phyloP scores from a whole-genome alignment of 768 basidiomycete species.

The Tulasnella sp. region DNA sequence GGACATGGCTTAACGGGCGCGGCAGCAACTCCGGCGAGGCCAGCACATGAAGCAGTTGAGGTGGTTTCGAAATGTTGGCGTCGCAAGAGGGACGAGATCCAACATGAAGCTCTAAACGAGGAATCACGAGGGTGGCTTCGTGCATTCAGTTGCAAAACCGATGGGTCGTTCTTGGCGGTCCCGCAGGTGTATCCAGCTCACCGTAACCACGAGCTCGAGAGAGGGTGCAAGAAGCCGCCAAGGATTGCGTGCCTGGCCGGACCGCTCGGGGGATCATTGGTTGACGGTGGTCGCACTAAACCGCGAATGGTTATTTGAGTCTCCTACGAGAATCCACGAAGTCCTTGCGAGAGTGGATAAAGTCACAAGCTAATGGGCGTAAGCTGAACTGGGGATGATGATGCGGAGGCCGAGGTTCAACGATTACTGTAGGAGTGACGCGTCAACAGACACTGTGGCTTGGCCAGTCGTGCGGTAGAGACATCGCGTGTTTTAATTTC shows the following conservation, averaged over 20 bases:
- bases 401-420: too few species aligned
- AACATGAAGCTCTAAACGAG: neutral
- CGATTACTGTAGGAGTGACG: too few species aligned
- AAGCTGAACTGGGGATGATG: too few species aligned
- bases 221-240: too few species aligned
- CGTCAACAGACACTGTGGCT: too few species aligned
- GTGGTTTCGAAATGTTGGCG: neutral
- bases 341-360: too few species aligned
- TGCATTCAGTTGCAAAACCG: neutral
- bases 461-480: too few species aligned
- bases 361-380: too few species aligned
- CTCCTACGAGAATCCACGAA: neutral
- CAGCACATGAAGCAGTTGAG: neutral
- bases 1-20: neutral
- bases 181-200: too few species aligned
- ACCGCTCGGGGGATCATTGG: neutral
- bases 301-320: neutral
- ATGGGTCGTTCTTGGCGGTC: too few species aligned
- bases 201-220: too few species aligned
- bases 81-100: neutral
- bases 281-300: neutral
- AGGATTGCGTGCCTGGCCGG: neutral
- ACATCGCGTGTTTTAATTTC: neutral
- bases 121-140: neutral
- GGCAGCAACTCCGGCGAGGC: neutral